Base-by-base conservation (phyloP, 1,284 basidiomycete genomes). In the Irpex lacteus region DNA sequence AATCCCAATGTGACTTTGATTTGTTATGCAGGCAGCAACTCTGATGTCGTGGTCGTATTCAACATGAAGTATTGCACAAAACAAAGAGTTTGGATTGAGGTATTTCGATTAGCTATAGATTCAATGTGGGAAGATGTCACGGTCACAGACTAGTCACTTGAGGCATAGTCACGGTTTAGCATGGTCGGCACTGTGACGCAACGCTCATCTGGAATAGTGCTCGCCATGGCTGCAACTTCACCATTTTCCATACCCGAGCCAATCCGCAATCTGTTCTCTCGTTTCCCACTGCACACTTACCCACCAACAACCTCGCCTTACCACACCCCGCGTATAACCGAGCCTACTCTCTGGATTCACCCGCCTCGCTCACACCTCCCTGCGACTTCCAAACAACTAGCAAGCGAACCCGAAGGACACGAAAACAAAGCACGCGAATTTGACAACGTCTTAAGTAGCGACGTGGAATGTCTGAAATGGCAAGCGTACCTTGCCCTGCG, bases 401-500 rank as follows among this genome's bases (percentile, higher is more conserved):
- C 21, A 9, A 15, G 32, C 32, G 36, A 54, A 44, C 1, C 69
- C 4, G 50, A 53, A 21, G 50, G 50, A 18, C n/a, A 53, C 9
- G 50, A 53, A 9, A 18, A 26, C 21, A 18, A 53, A 26, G 18
- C 21, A 26, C 50, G 21, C 50, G 50, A 70, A 52, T 60, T 60
- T 11, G 70, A 73, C 4, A 74, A 76, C 52, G 74, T 83, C 2
- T 81, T 93, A 66, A 91, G 89, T 73, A 75, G 80, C 61, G 91
- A 94, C 75, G 87, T 92, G 66, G 90, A 92, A 70, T 92, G 91
- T 74, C 82, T 94, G 70, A 92, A 91, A 76, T 93, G 91, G 91
- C 91, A 93, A 74, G 89, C 91, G 0, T 92, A 90, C 73, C 80
- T 94, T 64, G 89, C 91, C 1, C 82, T 94, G 15, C 84, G 89